Percentiles rank a stretch among this genome's conserved stretches.
Conservation (phyloP, 257 asterid genomes). For the Rauvolfia tetraphylla region DNA sequence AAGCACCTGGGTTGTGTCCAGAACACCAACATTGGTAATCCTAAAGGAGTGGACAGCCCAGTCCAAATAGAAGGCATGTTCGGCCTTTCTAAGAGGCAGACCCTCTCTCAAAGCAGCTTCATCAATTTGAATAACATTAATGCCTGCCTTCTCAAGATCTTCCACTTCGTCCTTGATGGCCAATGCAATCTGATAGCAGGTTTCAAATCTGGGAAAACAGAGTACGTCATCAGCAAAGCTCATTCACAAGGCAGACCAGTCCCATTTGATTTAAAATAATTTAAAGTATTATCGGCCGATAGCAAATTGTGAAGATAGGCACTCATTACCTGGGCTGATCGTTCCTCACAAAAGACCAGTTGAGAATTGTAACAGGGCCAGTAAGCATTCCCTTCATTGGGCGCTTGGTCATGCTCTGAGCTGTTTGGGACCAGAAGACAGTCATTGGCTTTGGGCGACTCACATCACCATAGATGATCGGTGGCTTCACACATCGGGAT, state of each 20-base stretch:
- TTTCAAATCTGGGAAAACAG: slow-evolving; percentile 53
- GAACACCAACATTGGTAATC: slow-evolving; percentile 79
- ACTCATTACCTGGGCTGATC: slow-evolving; percentile 83
- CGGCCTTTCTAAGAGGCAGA: slow-evolving; percentile 87
- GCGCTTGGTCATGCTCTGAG: slow-evolving; percentile 99
- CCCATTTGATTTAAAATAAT: not conserved
- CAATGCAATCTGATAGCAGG: slow-evolving; percentile 94
- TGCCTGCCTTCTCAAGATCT: slow-evolving; percentile 95
- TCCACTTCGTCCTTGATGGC: slow-evolving; percentile 96
- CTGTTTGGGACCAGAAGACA: slow-evolving; percentile 93
- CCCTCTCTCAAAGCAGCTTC: slow-evolving; percentile 99
- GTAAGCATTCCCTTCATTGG: slow-evolving; percentile 99
- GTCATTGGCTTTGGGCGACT: slow-evolving; percentile 99
- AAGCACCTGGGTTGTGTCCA: slow-evolving; percentile 94
- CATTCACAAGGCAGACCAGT: not conserved
- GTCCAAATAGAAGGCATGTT: slow-evolving; percentile 86
- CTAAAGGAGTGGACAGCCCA: slow-evolving; percentile 99
- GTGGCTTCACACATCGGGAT: slow-evolving; percentile 99
- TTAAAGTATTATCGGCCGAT: not conserved
- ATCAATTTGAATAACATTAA: slow-evolving; percentile 85
- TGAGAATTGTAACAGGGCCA: slow-evolving; percentile 96
- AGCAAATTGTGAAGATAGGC: not conserved
- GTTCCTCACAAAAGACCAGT: slow-evolving; percentile 95
- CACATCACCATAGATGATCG: slow-evolving; percentile 97
- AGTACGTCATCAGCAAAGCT: slow-evolving; percentile 8